Evolutionary conservation across 2,329 filamentous ascomycete genomes (phyloP).

Genomic region (Echinosphaeria canescens): DNA sequence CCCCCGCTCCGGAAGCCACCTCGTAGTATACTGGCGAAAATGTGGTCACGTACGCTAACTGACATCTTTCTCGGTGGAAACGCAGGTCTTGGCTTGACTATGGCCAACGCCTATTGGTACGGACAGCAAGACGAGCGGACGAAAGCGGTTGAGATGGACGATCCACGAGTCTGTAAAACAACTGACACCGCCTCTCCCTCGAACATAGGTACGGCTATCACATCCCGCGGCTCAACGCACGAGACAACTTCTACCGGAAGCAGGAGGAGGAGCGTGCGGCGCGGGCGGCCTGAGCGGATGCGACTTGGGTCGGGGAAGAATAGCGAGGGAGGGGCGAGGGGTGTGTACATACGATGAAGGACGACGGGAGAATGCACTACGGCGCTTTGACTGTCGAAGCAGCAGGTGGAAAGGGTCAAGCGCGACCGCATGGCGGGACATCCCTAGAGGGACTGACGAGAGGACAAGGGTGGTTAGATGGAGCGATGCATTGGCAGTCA

Average conservation of each 20-base stretch:
- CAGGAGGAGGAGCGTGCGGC: conserved; percentile 32
- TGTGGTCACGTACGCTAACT: neutral
- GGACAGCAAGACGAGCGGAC: conserved; percentile 7
- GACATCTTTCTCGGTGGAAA: neutral
- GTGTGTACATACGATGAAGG: neutral
- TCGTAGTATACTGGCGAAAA: neutral
- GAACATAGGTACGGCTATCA: conserved; percentile 35
- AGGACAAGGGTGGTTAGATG: too few relatives aligned
- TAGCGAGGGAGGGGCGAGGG: conserved; percentile 1
- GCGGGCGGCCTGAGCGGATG: conserved; percentile 5
- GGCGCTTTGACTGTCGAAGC: too few relatives aligned
- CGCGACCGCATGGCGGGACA: too few relatives aligned
- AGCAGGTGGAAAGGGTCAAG: too few relatives aligned
- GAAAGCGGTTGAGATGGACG: too few relatives aligned
- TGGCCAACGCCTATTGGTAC: conserved; percentile 37
- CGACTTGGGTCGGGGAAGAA: conserved; percentile 7
- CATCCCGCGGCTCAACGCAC: conserved; percentile 33
- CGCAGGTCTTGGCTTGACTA: conserved; percentile 27
- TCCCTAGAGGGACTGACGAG: too few relatives aligned
- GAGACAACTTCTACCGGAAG: conserved; percentile 35
- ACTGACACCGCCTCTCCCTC: conserved; percentile 1
- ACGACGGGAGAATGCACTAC: too few relatives aligned
- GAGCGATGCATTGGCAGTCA: too few relatives aligned
- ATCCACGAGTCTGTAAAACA: neutral
- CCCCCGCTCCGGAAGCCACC: conserved; percentile 1